phyloP scores from a whole-genome alignment of 2,329 filamentous ascomycete genomes.

The Lachnellula subtilissima region DNA sequence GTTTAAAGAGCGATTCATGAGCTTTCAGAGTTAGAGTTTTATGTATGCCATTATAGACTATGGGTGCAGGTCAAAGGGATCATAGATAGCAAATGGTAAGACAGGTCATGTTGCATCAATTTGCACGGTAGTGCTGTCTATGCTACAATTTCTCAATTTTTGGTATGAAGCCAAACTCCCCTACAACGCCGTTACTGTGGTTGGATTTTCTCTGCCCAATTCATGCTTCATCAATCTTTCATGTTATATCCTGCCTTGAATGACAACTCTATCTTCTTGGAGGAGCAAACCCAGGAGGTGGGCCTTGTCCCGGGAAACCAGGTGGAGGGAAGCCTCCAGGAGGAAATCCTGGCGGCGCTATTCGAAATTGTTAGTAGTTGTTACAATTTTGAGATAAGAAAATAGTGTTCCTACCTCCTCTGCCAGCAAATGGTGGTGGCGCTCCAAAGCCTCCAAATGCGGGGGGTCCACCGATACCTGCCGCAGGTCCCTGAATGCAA shows the following conservation, averaged over 20 bases:
- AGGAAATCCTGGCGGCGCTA: conserved; percentile 42
- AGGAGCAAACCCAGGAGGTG: conserved; percentile 44
- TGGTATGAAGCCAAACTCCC: conserved; percentile 30
- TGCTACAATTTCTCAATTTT: conserved; percentile 30
- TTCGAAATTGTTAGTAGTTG: conserved; percentile 9
- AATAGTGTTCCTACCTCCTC: conserved; percentile 46
- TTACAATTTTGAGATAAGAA: neutral
- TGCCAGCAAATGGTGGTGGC: conserved; percentile 45
- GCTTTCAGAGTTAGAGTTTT: neutral
- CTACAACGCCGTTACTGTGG: conserved; percentile 31
- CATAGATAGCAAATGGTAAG: neutral
- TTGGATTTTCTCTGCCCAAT: conserved; percentile 21
- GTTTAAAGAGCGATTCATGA: neutral
- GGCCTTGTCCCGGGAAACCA: conserved; percentile 56
- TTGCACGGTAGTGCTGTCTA: conserved; percentile 25
- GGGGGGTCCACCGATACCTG: conserved; percentile 74
- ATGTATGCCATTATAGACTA: neutral
- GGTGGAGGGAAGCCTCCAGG: conserved; percentile 30
- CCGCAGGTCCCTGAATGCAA: conserved; percentile 64
- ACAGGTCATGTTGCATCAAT: conserved; percentile 13
- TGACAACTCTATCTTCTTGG: conserved; percentile 28
- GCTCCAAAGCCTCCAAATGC: conserved; percentile 50
- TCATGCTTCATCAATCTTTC: conserved; percentile 10
- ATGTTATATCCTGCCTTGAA: neutral
- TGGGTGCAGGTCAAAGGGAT: neutral